Conservation (phyloP, 225 moss, liverwort and hornwort genomes). For the Bryoerythrophyllum caledonicum region DNA sequence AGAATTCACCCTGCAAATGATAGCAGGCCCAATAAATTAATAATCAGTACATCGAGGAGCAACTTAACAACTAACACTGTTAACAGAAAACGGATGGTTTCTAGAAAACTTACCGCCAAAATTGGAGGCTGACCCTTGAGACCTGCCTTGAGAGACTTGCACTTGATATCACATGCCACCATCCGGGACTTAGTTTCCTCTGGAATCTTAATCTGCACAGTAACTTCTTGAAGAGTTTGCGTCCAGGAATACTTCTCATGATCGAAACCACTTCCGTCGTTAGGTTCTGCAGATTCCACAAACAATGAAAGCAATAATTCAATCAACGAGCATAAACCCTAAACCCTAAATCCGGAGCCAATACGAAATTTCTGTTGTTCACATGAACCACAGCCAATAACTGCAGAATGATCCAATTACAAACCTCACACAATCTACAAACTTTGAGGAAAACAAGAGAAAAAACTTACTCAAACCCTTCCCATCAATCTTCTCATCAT, state of each 20-base stretch:
- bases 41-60: slow-evolving; percentile 7
- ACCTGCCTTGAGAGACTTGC: slow-evolving; percentile 80
- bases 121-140: slow-evolving; percentile 83
- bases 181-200: slow-evolving; percentile 76
- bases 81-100: not conserved
- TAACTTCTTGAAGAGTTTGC: slow-evolving; percentile 84
- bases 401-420: not conserved
- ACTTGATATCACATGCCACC: slow-evolving; percentile 78
- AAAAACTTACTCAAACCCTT: slow-evolving; percentile 57
- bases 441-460: too few relatives aligned
- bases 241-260: slow-evolving; percentile 79
- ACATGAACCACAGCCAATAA: not conserved
- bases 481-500: slow-evolving; percentile 55
- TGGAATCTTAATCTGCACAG: slow-evolving; percentile 76
- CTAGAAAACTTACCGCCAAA: slow-evolving; percentile 56
- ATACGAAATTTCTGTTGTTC: not conserved
- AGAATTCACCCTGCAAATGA: slow-evolving; percentile 71
- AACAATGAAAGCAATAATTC: not conserved
- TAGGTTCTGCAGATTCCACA: slow-evolving; percentile 65
- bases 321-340: not conserved
- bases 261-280: slow-evolving; percentile 79
- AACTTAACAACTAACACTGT: not conserved
- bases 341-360: not conserved
- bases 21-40: not conserved
- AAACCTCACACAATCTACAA: not conserved